A percentile compares a stretch with the other conserved stretches of the same genome.
Conservation (phyloP, 345 rosid species). For the Bruguiera sexangula region DNA sequence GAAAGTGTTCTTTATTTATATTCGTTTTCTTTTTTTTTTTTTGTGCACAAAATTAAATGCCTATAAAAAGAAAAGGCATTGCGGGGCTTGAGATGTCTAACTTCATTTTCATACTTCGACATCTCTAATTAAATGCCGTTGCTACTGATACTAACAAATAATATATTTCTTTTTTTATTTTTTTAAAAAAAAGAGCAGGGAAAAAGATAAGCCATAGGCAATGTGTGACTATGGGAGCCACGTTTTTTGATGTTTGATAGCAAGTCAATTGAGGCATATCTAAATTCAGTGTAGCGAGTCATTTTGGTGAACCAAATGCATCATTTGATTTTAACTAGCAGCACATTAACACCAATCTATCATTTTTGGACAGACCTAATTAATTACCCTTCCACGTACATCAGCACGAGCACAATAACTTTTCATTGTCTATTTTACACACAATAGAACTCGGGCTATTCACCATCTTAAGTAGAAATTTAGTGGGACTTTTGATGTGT, state of each 20-base stretch:
- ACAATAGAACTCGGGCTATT: no score
- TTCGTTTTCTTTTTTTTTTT: no score
- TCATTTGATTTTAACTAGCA: slow-evolving; percentile 13
- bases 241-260: neutral
- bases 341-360: neutral
- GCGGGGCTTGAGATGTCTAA: neutral
- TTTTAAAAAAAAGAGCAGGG: neutral
- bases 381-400: no score
- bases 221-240: neutral
- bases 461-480: no score
- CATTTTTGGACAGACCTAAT: neutral
- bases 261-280: slow-evolving; percentile 11
- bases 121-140: neutral
- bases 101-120: slow-evolving; percentile 7
- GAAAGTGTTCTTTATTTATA: no score
- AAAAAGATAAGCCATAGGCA: neutral
- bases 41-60: no score
- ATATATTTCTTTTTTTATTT: no score
- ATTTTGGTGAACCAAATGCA: slow-evolving; percentile 8
- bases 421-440: no score
- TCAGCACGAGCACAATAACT: no score
- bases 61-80: no score
- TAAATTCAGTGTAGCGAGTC: slow-evolving; percentile 18
- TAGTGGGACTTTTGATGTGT: no score
- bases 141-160: neutral